These are phyloP conservation scores for Dactylonectria macrodidyma DNA, from an alignment of 2,329 filamentous ascomycete species.

Conservation along the genomic window DNA sequence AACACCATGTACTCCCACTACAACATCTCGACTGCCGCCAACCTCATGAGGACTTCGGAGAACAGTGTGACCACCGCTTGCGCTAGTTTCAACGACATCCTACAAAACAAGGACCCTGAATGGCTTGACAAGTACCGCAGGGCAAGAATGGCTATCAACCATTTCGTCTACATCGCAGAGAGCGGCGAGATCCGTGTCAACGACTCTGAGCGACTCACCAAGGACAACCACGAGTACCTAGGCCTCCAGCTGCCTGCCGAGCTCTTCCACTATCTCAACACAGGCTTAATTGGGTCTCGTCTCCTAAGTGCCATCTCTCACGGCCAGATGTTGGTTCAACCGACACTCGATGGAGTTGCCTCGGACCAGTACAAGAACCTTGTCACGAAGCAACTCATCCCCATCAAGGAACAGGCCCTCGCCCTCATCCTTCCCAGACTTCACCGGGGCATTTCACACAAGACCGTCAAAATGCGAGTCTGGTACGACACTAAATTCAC, in stretches of 20 bases:
- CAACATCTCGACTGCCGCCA: conserved; percentile 81
- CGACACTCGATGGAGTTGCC: conserved; percentile 88
- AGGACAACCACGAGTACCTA: conserved; percentile 90
- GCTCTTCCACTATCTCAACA: conserved; percentile 90
- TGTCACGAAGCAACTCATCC: conserved; percentile 80
- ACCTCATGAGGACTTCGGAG: conserved; percentile 79
- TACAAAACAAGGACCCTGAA: conserved; percentile 77
- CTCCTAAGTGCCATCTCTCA: conserved; percentile 88
- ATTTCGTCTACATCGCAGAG: conserved; percentile 85
- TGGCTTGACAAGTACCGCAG: conserved; percentile 92
- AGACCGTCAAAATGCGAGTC: conserved; percentile 81
- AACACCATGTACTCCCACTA: conserved; percentile 67
- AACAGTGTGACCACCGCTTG: conserved; percentile 82
- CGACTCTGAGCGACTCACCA: conserved; percentile 80
- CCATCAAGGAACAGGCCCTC: conserved; percentile 82
- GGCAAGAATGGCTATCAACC: conserved; percentile 86
- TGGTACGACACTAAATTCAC: conserved; percentile 86
- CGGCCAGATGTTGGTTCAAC: conserved; percentile 81
- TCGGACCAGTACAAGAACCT: conserved; percentile 86
- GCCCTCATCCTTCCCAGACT: conserved; percentile 84
- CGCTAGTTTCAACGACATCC: conserved; percentile 83
- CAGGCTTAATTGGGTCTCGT: conserved; percentile 83
- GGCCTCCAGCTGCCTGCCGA: conserved; percentile 92
- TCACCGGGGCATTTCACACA: conserved; percentile 86
- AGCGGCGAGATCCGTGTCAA: conserved; percentile 84